phyloP scores from a whole-genome alignment of 371 early-diverging fungal species.

The Sporodiniella umbellata region DNA sequence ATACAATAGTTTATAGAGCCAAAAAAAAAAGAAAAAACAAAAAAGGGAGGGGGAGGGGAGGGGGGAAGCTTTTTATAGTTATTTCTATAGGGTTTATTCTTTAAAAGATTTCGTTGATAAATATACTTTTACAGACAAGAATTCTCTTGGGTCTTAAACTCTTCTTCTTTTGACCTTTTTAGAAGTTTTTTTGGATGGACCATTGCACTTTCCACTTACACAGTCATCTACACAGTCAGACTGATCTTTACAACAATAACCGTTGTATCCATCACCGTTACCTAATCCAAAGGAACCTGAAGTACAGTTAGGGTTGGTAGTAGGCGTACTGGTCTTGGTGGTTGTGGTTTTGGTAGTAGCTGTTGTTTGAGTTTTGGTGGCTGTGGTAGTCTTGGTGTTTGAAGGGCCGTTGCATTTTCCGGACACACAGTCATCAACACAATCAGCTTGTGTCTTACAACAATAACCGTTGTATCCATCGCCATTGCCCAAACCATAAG shows the following conservation, averaged over 20 bases:
- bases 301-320: background rate
- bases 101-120: too few species aligned
- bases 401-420: constrained; percentile 10
- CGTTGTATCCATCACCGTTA: constrained; percentile 4
- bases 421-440: constrained; percentile 6
- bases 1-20: too few species aligned
- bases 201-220: constrained; percentile 1
- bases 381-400: background rate
- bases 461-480: constrained; percentile 12
- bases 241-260: constrained; percentile 1
- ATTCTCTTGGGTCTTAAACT: too few species aligned
- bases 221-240: constrained; percentile 6
- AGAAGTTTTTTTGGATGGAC: background rate
- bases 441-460: constrained; percentile 7
- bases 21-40: too few species aligned
- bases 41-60: too few species aligned
- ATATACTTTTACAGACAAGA: too few species aligned
- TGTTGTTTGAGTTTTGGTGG: background rate
- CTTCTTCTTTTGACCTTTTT: background rate
- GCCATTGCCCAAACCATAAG: constrained; percentile 6
- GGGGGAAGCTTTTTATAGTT: too few species aligned
- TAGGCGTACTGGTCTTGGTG: background rate
- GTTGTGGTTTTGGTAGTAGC: background rate
- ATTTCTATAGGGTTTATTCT: too few species aligned
- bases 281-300: background rate